These are phyloP conservation scores for Aspergillus piperis DNA, from an alignment of 2,329 filamentous ascomycete genomes.

Conservation along the genomic window DNA sequence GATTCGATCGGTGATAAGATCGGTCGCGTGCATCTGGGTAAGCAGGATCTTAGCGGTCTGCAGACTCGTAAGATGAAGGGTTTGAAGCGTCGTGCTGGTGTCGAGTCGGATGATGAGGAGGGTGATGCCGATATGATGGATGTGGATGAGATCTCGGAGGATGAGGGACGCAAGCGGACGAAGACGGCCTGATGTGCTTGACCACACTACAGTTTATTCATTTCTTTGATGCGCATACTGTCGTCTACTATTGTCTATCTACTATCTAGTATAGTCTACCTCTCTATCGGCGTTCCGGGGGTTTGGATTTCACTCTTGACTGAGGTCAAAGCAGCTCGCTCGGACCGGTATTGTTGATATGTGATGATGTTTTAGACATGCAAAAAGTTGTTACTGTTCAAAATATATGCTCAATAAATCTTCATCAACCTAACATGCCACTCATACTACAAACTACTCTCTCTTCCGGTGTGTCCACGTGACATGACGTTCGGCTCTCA, in stretches of 20 bases:
- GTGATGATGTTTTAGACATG: constrained; percentile 4
- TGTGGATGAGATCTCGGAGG: constrained; percentile 42
- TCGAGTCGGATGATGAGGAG: constrained; percentile 57
- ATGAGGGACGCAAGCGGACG: constrained; percentile 38
- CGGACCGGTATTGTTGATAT: constrained; percentile 3
- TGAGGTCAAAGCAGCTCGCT: constrained; percentile 10
- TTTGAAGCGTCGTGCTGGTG: constrained; percentile 76
- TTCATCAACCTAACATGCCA: too few relatives aligned
- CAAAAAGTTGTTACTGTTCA: background rate
- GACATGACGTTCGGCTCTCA: constrained; percentile 40
- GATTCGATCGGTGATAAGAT: constrained; percentile 96
- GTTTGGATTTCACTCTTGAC: constrained; percentile 18
- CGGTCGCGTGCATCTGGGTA: constrained; percentile 85
- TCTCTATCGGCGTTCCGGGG: constrained; percentile 18
- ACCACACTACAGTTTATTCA: constrained; percentile 27
- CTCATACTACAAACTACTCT: too few relatives aligned
- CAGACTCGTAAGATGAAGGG: constrained; percentile 99
- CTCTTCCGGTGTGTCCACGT: constrained; percentile 26
- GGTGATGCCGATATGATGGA: constrained; percentile 53
- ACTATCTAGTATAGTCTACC: constrained; percentile 14
- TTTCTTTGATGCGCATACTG: constrained; percentile 21
- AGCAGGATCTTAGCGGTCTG: constrained; percentile 81
- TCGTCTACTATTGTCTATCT: constrained; percentile 14
- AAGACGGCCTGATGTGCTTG: constrained; percentile 30
- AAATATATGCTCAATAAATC: background rate